Percentiles rank a stretch among this genome's conserved stretches.
phyloP scores from a whole-genome alignment of 192 early-diverging fungal genomes.

The Umbelopsis vinacea region DNA sequence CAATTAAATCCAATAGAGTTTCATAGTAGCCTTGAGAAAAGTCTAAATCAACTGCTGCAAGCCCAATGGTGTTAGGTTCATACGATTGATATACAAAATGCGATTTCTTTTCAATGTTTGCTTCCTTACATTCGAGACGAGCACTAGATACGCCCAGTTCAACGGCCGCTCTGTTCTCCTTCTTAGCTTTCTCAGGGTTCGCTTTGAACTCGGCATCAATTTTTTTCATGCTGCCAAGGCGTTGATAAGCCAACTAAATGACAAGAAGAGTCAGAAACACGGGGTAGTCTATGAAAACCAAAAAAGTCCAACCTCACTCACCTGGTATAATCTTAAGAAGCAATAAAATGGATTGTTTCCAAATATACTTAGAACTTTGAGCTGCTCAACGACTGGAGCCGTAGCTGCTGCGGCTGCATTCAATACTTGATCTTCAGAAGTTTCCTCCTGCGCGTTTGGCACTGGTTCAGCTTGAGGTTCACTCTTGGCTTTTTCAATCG shows the following conservation, averaged over 20 bases:
- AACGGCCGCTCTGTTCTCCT: constrained; percentile 62
- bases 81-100: not conserved
- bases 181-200: constrained; percentile 54
- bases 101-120: not conserved
- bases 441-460: constrained; percentile 8
- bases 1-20: constrained; percentile 73
- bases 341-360: constrained; percentile 84
- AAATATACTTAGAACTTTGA: constrained; percentile 71
- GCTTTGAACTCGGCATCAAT: constrained; percentile 63
- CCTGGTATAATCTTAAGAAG: constrained; percentile 89
- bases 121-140: constrained; percentile 50
- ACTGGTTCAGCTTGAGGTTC: constrained; percentile 37
- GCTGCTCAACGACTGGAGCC: constrained; percentile 31
- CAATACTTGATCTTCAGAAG: constrained; percentile 11
- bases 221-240: constrained; percentile 81
- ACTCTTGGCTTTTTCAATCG: constrained; percentile 1
- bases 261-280: not conserved
- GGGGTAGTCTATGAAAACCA: not conserved
- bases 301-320: constrained; percentile 36
- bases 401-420: constrained; percentile 35
- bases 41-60: constrained; percentile 50
- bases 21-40: constrained; percentile 70
- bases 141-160: constrained; percentile 58
- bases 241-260: constrained; percentile 81
- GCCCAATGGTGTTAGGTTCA: not conserved